Evolutionary conservation across 371 early-diverging fungal genomes (phyloP), one percentile per base, ranked within the genome.

Genomic region (Dichotomocladium elegans): DNA sequence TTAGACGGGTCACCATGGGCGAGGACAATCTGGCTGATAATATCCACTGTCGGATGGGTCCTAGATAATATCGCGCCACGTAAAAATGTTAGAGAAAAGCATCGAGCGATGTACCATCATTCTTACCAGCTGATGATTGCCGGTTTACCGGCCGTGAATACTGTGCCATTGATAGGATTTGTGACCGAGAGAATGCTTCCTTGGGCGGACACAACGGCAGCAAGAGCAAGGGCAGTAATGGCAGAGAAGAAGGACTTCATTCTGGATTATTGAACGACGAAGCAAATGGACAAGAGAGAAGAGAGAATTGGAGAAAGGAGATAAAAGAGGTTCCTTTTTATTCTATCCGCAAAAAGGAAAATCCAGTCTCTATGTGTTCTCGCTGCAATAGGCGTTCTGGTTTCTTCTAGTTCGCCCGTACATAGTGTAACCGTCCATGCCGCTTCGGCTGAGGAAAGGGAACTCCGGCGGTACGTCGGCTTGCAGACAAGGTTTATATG

Each of bases 191-290:
- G 56, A 43, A 53, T 51, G 40, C 34, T 47, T 12, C 40, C 25
- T 4, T 41, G 12, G 29, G 49, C 50, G 31, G 57, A 57, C 30
- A 47, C 42, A 44, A 56, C 53, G 19, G 46, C 37, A 28, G 51
- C 53, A 19, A 62, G 24, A 34, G 53, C 62, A 31, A 62, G 43
- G 29, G 57, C 57, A 41, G 62, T 57, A 26, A 57, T 57, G 44
- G 57, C 53, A 30, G 57, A 61, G 29, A 44, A 57, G 17, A 51
- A 64, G 41, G 64, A 66, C 51, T 57, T 57, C 57, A 57, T 57
- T n/a, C n/a, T n/a, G n/a, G n/a, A n/a, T 25, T 29, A n/a, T 37
- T 33, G 34, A n/a, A n/a, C 34, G 44, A 43, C 4, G 17, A 19
- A 4, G 25, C 19, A 26, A 43, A 43, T 27, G 19, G 9, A 29